These are phyloP conservation scores for Podochytrium sp. DNA, from an alignment of 192 early-diverging fungal genomes.

Conservation along the genomic window DNA sequence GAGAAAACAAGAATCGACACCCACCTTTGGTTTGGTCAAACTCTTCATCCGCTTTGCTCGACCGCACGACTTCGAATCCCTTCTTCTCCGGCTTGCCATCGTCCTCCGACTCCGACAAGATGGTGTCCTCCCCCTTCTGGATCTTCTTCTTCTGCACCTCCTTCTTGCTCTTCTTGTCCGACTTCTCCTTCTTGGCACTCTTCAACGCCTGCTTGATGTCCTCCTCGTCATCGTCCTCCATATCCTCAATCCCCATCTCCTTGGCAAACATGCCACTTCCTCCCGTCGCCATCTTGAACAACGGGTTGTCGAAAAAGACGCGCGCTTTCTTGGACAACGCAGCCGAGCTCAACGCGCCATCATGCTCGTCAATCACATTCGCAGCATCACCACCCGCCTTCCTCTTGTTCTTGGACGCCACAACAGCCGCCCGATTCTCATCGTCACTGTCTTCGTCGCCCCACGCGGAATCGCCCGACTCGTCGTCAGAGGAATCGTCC, in stretches of 20 bases:
- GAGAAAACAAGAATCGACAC: neutral
- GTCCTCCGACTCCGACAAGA: constrained; percentile 44
- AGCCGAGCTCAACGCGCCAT: constrained; percentile 43
- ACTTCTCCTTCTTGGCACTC: constrained; percentile 24
- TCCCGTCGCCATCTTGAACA: constrained; percentile 74
- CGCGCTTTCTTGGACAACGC: constrained; percentile 79
- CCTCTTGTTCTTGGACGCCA: neutral
- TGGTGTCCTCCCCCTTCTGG: neutral
- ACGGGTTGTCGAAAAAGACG: constrained; percentile 95
- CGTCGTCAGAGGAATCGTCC: constrained; percentile 42
- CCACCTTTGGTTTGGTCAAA: constrained; percentile 30
- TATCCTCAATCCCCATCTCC: constrained; percentile 39
- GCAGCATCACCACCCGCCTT: constrained; percentile 32
- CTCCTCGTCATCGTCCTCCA: constrained; percentile 41
- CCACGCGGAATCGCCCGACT: constrained; percentile 31
- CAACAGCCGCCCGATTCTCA: constrained; percentile 32
- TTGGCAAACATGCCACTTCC: constrained; percentile 35
- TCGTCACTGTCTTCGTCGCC: constrained; percentile 51
- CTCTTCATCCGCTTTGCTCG: constrained; percentile 32
- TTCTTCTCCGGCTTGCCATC: constrained; percentile 63
- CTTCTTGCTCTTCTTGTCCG: constrained; percentile 17
- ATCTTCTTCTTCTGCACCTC: neutral
- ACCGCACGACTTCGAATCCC: constrained; percentile 54
- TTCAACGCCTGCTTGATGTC: constrained; percentile 9
- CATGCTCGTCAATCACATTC: constrained; percentile 53